Conservation (phyloP, 805 yeast genomes). For the Cyberlindnera xishuangbannaensis region DNA sequence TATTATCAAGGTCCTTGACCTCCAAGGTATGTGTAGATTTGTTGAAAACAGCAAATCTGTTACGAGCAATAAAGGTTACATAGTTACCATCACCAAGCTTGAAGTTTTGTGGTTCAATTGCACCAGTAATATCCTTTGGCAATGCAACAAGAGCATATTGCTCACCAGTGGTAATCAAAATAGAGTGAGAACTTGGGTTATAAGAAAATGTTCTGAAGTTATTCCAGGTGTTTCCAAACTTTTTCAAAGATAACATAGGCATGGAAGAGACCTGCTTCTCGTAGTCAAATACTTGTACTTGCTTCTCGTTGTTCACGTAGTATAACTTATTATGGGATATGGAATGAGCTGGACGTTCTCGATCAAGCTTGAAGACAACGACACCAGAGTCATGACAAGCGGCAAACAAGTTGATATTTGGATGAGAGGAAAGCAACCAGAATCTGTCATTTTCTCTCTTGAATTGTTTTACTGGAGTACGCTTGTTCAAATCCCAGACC, state of each 20-base stretch:
- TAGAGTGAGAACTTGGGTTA: slow-evolving; percentile 87
- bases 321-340: slow-evolving; percentile 66
- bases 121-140: slow-evolving; percentile 86
- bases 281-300: slow-evolving; percentile 75
- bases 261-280: slow-evolving; percentile 55
- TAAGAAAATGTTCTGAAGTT: slow-evolving; percentile 80
- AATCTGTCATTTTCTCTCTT: slow-evolving; percentile 91
- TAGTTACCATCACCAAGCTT: slow-evolving; percentile 75
- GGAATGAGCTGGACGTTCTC: slow-evolving; percentile 93
- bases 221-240: slow-evolving; percentile 80
- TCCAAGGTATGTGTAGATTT: slow-evolving; percentile 62
- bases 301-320: slow-evolving; percentile 78
- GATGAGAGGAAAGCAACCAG: slow-evolving; percentile 90
- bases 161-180: slow-evolving; percentile 75
- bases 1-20: slow-evolving; percentile 76
- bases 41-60: slow-evolving; percentile 81
- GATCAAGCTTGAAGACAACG: slow-evolving; percentile 94
- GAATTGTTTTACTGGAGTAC: slow-evolving; percentile 91
- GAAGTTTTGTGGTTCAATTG: slow-evolving; percentile 84
- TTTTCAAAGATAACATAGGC: slow-evolving; percentile 80
- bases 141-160: slow-evolving; percentile 68
- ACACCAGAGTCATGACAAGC: slow-evolving; percentile 97
- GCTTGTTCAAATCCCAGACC: slow-evolving; percentile 93
- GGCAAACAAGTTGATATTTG: slow-evolving; percentile 86
- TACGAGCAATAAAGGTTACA: slow-evolving; percentile 91